Percentiles rank a stretch among this genome's conserved stretches.
Conservation (phyloP, 306 rosid genomes). For the Inga laurina region DNA sequence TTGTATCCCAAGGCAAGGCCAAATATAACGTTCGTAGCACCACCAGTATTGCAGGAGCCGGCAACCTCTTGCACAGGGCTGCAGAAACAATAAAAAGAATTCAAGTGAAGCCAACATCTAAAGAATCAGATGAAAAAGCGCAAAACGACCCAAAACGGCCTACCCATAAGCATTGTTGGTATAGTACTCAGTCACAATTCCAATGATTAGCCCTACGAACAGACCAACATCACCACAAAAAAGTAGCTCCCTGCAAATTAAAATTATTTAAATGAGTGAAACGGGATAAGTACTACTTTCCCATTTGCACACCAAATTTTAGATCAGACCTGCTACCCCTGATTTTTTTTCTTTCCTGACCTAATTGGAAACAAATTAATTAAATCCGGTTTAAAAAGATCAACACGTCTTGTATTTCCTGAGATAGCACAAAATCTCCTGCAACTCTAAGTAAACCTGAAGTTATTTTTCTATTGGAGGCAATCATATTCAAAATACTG, state of each 20-base stretch:
- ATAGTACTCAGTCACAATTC: constrained; percentile 88
- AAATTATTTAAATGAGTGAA: constrained; percentile 23
- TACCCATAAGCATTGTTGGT: constrained; percentile 98
- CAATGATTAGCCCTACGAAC: constrained; percentile 96
- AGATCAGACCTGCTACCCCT: too few relatives aligned
- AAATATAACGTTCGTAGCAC: constrained; percentile 95
- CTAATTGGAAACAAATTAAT: neutral
- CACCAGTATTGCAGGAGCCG: constrained; percentile 96
- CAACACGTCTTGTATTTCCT: constrained; percentile 27
- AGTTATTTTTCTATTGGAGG: too few relatives aligned
- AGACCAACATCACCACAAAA: constrained; percentile 91
- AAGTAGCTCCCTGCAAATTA: constrained; percentile 79
- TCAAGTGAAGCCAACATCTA: neutral
- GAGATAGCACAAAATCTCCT: constrained; percentile 62
- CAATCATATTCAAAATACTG: too few relatives aligned
- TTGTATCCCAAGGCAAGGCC: constrained; percentile 99
- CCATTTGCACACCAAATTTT: neutral
- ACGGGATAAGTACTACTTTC: neutral
- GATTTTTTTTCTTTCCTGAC: too few relatives aligned
- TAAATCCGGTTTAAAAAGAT: neutral
- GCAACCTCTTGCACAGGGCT: constrained; percentile 99
- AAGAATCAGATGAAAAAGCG: neutral
- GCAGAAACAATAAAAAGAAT: constrained; percentile 31
- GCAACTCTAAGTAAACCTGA: constrained; percentile 24
- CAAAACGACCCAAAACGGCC: constrained; percentile 5